These are phyloP conservation scores for Salix arbutifolia DNA, from an alignment of 345 rosid species.

Conservation along the genomic window DNA sequence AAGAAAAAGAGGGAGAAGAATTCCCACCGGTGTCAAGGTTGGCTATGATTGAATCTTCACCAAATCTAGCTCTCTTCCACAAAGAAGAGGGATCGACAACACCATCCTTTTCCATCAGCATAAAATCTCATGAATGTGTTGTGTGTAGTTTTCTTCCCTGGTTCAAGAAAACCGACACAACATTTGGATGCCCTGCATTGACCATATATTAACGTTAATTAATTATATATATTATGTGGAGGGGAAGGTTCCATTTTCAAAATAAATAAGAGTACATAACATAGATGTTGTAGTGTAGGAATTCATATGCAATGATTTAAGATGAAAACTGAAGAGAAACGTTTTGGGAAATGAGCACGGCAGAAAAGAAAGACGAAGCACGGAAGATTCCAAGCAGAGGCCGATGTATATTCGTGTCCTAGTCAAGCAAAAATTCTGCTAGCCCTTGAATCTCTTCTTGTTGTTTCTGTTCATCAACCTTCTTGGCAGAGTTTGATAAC, in stretches of 20 bases:
- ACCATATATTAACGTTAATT: not conserved
- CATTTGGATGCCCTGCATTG: conserved; percentile 64
- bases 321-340: too few relatives aligned
- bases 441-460: too few relatives aligned
- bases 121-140: conserved; percentile 89
- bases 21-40: conserved; percentile 93
- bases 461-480: too few relatives aligned
- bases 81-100: conserved; percentile 36
- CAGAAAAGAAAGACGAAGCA: too few relatives aligned
- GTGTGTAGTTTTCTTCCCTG: conserved; percentile 69
- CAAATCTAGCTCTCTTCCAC: conserved; percentile 71
- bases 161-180: conserved; percentile 70
- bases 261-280: too few relatives aligned
- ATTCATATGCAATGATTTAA: not conserved
- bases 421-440: too few relatives aligned
- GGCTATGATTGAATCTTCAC: conserved; percentile 74
- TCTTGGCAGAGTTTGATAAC: too few relatives aligned
- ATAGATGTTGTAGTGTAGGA: not conserved
- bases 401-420: too few relatives aligned
- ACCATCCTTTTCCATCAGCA: conserved; percentile 55
- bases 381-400: too few relatives aligned
- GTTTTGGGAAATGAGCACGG: too few relatives aligned
- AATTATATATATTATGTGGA: not conserved
- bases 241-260: too few relatives aligned
- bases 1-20: not conserved